Conservation (phyloP, 2,329 filamentous ascomycete genomes). For the Cercospora zeina region DNA sequence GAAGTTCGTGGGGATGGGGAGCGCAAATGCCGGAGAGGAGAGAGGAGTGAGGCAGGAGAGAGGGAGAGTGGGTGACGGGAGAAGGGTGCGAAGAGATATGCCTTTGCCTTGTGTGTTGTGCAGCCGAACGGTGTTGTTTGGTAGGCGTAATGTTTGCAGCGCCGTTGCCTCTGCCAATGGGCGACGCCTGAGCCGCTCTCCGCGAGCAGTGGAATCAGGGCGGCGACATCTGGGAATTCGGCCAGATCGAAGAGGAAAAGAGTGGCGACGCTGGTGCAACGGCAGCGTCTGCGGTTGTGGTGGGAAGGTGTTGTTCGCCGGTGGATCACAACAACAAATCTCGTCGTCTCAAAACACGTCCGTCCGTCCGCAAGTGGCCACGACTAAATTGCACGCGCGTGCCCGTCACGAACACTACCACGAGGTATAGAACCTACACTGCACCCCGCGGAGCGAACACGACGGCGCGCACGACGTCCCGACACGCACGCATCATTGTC, state of each 20-base stretch:
- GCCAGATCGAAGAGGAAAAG: neutral
- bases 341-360: neutral
- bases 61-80: conserved; percentile 15
- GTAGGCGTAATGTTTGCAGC: conserved; percentile 12
- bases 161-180: conserved; percentile 13
- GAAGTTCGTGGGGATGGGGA: conserved; percentile 12
- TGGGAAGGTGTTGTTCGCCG: neutral
- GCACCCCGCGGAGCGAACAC: neutral
- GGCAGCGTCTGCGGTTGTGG: neutral
- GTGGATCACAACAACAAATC: conserved; percentile 5
- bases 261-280: neutral
- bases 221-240: conserved; percentile 4
- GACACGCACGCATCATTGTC: too few relatives aligned
- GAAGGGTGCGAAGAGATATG: conserved; percentile 24
- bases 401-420: neutral
- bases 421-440: too few relatives aligned
- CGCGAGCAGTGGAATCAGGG: conserved; percentile 4
- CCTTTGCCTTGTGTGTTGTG: conserved; percentile 17
- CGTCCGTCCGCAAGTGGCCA: conserved; percentile 1
- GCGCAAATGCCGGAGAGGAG: conserved; percentile 14
- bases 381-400: conserved; percentile 5
- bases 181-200: neutral
- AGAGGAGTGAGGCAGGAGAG: conserved; percentile 12
- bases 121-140: conserved; percentile 8
- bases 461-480: too few relatives aligned